These are phyloP conservation scores for Globisporangium radiosum DNA, from an alignment of 352 stramenopile genomes.

Conservation along the genomic window DNA sequence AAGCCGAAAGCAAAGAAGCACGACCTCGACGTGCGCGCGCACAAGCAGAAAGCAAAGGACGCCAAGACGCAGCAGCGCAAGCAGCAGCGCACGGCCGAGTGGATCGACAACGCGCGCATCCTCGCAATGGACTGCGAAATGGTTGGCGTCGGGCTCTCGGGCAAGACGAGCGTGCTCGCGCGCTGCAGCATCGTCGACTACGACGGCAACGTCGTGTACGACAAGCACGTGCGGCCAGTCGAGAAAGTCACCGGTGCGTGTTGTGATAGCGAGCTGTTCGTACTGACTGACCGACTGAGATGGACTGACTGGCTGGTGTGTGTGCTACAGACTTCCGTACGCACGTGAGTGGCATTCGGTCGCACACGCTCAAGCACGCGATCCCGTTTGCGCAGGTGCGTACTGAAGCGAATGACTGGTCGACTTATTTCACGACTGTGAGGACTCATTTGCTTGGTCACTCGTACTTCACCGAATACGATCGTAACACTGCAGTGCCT, in stretches of 20 bases:
- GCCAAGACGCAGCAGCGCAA: slow-evolving; percentile 41
- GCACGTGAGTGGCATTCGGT: slow-evolving; percentile 79
- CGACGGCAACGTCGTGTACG: slow-evolving; percentile 75
- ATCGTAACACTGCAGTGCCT: slow-evolving; percentile 32
- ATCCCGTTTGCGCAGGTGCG: slow-evolving; percentile 62
- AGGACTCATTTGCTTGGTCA: too few species aligned
- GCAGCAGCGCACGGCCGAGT: slow-evolving; percentile 48
- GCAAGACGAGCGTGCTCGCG: slow-evolving; percentile 72
- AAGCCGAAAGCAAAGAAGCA: slow-evolving; percentile 27
- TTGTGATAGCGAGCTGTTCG: not conserved
- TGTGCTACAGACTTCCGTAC: slow-evolving; percentile 60
- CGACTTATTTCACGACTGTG: too few species aligned
- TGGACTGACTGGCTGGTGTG: not conserved
- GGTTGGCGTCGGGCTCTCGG: slow-evolving; percentile 73
- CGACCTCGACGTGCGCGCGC: slow-evolving; percentile 25
- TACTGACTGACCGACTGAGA: not conserved
- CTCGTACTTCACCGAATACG: too few species aligned
- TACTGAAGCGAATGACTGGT: not conserved
- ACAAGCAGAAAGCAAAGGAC: slow-evolving; percentile 42
- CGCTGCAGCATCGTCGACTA: slow-evolving; percentile 88
- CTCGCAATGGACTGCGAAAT: slow-evolving; percentile 89
- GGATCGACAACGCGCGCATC: slow-evolving; percentile 74
- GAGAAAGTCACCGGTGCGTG: slow-evolving; percentile 71
- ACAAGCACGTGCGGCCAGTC: slow-evolving; percentile 75
- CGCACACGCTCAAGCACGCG: slow-evolving; percentile 56